Conservation (phyloP, 371 early-diverging fungal genomes). For the Mucor mucedo region DNA sequence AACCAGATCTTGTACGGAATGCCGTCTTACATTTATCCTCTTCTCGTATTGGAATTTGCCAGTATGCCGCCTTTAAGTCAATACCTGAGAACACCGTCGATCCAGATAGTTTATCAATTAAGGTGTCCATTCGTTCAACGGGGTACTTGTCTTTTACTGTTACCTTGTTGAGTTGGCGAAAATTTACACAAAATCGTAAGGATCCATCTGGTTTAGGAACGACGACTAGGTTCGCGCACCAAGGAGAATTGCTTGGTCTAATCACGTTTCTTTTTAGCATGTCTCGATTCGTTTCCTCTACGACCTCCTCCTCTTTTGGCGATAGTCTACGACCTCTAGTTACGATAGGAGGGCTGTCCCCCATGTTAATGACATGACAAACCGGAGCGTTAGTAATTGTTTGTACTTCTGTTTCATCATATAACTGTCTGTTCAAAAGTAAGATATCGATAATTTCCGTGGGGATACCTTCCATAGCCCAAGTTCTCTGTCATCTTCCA, state of each 20-base stretch:
- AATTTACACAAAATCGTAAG: constrained; percentile 43
- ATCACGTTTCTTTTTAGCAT: neutral
- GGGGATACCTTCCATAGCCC: too few relatives aligned
- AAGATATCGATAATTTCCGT: neutral
- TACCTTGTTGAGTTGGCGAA: constrained; percentile 40
- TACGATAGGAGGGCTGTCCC: neutral
- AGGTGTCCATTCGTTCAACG: constrained; percentile 38
- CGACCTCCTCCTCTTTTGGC: neutral
- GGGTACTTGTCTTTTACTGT: constrained; percentile 40
- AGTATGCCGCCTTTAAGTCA: constrained; percentile 46
- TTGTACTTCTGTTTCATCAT: neutral
- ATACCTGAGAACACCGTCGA: constrained; percentile 37
- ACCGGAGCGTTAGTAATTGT: neutral
- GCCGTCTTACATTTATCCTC: constrained; percentile 40
- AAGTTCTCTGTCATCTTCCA: too few relatives aligned
- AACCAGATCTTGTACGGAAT: constrained; percentile 27
- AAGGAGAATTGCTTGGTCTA: neutral
- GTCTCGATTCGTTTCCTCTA: neutral
- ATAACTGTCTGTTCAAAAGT: neutral
- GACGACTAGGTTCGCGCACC: neutral
- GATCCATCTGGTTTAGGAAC: neutral
- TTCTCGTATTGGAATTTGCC: constrained; percentile 41
- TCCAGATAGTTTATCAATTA: constrained; percentile 27
- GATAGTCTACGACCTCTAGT: neutral
- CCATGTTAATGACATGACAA: neutral